A percentile compares a stretch with the other conserved stretches of the same genome.
These are phyloP conservation scores for Mortierella polycephala DNA, from an alignment of 371 early-diverging fungal genomes.

Conservation along the genomic window DNA sequence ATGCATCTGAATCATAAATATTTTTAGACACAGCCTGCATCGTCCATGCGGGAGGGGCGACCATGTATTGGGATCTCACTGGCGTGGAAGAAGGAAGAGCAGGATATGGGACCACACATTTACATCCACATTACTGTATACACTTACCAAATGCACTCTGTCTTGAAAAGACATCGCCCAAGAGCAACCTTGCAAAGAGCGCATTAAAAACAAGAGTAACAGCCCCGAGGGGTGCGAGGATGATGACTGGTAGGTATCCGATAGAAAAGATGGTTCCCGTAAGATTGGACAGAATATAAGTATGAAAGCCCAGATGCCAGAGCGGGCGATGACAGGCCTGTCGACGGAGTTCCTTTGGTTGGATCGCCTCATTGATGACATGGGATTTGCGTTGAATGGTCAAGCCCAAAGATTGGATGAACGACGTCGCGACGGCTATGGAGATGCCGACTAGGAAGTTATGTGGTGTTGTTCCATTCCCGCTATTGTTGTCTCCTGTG, in stretches of 20 bases:
- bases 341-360: conserved; percentile 64
- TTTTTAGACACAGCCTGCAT: too few relatives aligned
- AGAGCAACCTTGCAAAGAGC: conserved; percentile 73
- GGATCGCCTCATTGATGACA: conserved; percentile 65
- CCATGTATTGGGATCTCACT: not conserved
- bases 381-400: conserved; percentile 80
- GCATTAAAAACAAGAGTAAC: conserved; percentile 84
- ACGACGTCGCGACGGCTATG: conserved; percentile 65
- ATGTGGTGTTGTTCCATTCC: conserved; percentile 16
- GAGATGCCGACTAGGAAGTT: conserved; percentile 59
- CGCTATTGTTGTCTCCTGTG: not conserved
- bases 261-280: conserved; percentile 81
- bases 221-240: conserved; percentile 85
- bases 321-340: conserved; percentile 58
- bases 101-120: not conserved
- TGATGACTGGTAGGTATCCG: conserved; percentile 85
- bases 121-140: not conserved
- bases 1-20: too few relatives aligned
- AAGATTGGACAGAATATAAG: conserved; percentile 74
- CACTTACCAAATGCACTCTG: conserved; percentile 66
- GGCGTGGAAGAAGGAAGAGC: not conserved
- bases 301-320: conserved; percentile 72
- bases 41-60: not conserved
- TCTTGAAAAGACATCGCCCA: conserved; percentile 72
- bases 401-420: conserved; percentile 78